Conservation (phyloP, 78 protist species). For the Cavenderia fasciculata region DNA sequence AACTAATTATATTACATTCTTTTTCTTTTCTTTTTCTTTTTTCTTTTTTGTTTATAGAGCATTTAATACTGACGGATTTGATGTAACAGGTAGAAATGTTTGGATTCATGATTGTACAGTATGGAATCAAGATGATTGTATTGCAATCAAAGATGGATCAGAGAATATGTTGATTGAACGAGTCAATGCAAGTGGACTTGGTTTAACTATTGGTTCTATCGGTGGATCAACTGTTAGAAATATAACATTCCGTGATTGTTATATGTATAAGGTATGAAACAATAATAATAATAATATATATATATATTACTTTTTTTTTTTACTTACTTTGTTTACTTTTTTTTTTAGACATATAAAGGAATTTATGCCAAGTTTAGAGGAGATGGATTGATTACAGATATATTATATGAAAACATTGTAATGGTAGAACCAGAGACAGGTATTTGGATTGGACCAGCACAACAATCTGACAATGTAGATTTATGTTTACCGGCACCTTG, state of each 20-base stretch:
- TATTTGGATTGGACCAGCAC: slow-evolving; percentile 85
- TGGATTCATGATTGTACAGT: slow-evolving; percentile 80
- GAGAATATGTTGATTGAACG: slow-evolving; percentile 77
- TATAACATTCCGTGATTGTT: slow-evolving; percentile 83
- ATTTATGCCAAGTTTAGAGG: slow-evolving; percentile 69
- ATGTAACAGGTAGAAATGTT: slow-evolving; percentile 66
- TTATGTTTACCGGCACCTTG: slow-evolving; percentile 48
- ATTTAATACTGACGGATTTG: slow-evolving; percentile 84
- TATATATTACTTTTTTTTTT: no score
- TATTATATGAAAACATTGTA: slow-evolving; percentile 74
- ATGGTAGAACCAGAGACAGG: slow-evolving; percentile 54
- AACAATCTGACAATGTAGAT: slow-evolving; percentile 65
- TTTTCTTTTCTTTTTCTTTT: no score
- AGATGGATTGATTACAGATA: slow-evolving; percentile 17
- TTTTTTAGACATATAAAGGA: slow-evolving; percentile 79
- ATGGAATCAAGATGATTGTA: slow-evolving; percentile 86
- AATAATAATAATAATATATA: no score
- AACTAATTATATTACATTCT: neutral
- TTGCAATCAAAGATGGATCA: slow-evolving; percentile 73
- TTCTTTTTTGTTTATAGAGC: slow-evolving; percentile 10
- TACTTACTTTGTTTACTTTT: no score
- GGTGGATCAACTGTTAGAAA: slow-evolving; percentile 69
- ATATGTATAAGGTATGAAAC: slow-evolving; percentile 74
- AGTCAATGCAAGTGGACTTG: slow-evolving; percentile 70
- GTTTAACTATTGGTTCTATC: slow-evolving; percentile 75